phyloP scores from a whole-genome alignment of 192 early-diverging fungal species.

The Entophlyctis helioformis region DNA sequence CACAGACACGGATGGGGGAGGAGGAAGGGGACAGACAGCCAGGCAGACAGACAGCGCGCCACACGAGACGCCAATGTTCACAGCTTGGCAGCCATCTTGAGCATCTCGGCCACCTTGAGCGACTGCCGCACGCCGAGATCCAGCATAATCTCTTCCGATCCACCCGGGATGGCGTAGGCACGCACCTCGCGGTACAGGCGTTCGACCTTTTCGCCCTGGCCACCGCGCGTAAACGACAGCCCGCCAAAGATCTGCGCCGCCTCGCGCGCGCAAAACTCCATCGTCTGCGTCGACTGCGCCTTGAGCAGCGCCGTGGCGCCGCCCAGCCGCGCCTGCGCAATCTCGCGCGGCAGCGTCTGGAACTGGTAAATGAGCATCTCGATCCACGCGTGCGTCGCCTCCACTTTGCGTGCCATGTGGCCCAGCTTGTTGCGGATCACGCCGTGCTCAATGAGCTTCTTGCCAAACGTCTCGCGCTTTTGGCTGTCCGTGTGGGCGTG shows the following conservation, averaged over 20 bases:
- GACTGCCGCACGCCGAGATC: slow-evolving; percentile 16
- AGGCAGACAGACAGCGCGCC: background rate
- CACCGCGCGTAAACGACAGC: slow-evolving; percentile 66
- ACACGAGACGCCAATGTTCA: slow-evolving; percentile 3
- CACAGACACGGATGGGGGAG: no score
- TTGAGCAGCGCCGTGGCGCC: slow-evolving; percentile 79
- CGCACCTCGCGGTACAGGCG: slow-evolving; percentile 77
- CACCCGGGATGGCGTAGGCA: slow-evolving; percentile 18
- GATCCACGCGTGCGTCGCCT: slow-evolving; percentile 78
- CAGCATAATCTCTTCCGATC: slow-evolving; percentile 21
- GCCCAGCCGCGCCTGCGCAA: slow-evolving; percentile 63
- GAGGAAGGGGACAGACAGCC: background rate
- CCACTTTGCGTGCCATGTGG: slow-evolving; percentile 73
- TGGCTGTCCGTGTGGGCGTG: slow-evolving; percentile 58
- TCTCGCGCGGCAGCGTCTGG: slow-evolving; percentile 44
- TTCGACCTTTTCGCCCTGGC: slow-evolving; percentile 56
- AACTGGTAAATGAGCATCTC: slow-evolving; percentile 66
- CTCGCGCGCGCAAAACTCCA: slow-evolving; percentile 81
- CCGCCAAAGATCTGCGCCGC: slow-evolving; percentile 87
- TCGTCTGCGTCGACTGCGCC: slow-evolving; percentile 72
- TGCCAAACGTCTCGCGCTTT: slow-evolving; percentile 79
- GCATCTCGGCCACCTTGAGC: slow-evolving; percentile 9
- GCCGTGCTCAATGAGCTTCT: slow-evolving; percentile 72
- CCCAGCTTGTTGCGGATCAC: slow-evolving; percentile 47
- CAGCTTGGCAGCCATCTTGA: slow-evolving; percentile 12